Percentiles rank a stretch among this genome's conserved stretches.
phyloP scores from a whole-genome alignment of 345 rosid species.

The Erucastrum elatum region DNA sequence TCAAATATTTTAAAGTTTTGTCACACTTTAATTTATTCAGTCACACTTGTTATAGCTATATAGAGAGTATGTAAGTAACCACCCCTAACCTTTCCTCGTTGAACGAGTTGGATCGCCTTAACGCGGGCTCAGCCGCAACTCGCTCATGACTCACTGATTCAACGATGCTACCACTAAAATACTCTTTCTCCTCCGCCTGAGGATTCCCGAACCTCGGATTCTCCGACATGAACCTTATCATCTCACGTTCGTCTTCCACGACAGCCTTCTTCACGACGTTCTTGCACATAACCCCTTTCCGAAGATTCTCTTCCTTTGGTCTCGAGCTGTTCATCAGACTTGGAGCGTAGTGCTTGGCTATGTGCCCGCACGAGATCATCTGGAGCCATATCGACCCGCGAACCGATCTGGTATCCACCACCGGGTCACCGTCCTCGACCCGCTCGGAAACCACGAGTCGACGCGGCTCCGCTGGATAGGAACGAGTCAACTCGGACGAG shows the following conservation, averaged over 20 bases:
- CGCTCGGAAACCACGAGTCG: background rate
- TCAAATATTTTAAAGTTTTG: background rate
- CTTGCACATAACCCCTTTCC: constrained; percentile 52
- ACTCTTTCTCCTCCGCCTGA: constrained; percentile 80
- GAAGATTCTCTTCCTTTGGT: constrained; percentile 41
- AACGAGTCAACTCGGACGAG: constrained; percentile 33
- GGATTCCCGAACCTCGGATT: constrained; percentile 89
- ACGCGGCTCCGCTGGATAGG: background rate
- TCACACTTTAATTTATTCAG: too few relatives aligned
- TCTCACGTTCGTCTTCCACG: constrained; percentile 50
- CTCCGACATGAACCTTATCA: constrained; percentile 81
- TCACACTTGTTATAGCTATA: too few relatives aligned
- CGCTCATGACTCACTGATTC: constrained; percentile 58
- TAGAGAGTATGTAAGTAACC: too few relatives aligned
- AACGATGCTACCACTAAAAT: constrained; percentile 85
- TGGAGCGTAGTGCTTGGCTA: constrained; percentile 43
- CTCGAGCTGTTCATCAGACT: constrained; percentile 23
- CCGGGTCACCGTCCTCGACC: constrained; percentile 55
- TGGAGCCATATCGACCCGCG: constrained; percentile 68
- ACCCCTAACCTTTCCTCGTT: constrained; percentile 62
- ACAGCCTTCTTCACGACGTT: constrained; percentile 42
- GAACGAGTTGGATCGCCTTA: constrained; percentile 82
- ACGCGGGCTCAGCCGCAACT: constrained; percentile 37
- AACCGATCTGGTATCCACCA: constrained; percentile 24
- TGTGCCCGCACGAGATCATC: constrained; percentile 74